Evolutionary conservation across 2,329 filamentous ascomycete species (phyloP), one percentile per base, ranked within the genome.

Genomic region (Emmonsiellopsis sp.): DNA sequence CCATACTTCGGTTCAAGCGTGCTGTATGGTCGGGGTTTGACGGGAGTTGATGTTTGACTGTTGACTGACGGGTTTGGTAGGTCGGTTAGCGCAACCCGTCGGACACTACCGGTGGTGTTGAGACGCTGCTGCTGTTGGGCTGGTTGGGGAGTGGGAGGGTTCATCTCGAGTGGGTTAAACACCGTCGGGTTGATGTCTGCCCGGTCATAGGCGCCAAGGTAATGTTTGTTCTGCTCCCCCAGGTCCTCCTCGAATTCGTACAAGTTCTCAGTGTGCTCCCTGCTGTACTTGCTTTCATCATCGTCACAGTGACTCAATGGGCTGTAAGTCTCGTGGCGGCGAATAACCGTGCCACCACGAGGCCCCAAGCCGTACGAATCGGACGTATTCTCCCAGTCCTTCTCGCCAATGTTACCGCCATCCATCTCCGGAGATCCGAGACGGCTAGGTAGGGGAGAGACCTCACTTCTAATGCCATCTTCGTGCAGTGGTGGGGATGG

Each of bases 141-240:
- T 7, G 69, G 68, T 42, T 66, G 66, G 2, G 73, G 73, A 6
- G 71, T 73, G 16, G 73, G 72, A 20, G 73, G 73, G 50, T 76
- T 76, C 64, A 76, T 70, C 54, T 66, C 67, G 15, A 76, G 62
- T 2, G 74, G 74, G 41, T 75, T 73, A n/a, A 70, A 61, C 6
- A 58, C 63, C 34, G 67, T 56, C 2, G 54, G 54, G 13, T 55
- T 43, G n/a, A 42, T 51, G n/a, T 64, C 59, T 31, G 62, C 63
- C 35, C 67, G 60, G 31, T 66, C 60, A 34, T 64, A 63, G 13
- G 67, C 63, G 47, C 69, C 66, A 15, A 64, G 59, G 55, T 66
- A 66, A 43, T 68, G 64, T 49, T 68, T 61, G 54, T 69, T 66
- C 40, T 31, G 35, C 1, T 72, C 67, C 40, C 68, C 69, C 42